Conservation (phyloP, 2,329 filamentous ascomycete species). For the Huntiella omanensis region DNA sequence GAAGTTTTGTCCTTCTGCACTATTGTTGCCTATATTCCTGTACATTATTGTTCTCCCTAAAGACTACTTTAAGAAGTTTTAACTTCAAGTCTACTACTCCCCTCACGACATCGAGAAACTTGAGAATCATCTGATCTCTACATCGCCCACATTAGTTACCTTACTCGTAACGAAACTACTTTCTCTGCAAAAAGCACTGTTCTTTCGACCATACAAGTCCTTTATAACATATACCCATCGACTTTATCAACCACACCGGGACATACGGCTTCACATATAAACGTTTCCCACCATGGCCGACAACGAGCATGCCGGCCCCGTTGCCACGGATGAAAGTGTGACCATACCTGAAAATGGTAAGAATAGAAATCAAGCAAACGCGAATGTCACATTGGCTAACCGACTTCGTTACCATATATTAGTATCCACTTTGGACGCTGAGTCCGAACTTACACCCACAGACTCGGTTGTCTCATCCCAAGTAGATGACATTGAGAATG, state of each 20-base stretch:
- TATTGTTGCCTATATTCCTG: too few relatives aligned
- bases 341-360: background rate
- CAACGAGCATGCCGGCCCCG: background rate
- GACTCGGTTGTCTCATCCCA: background rate
- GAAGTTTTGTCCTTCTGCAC: too few relatives aligned
- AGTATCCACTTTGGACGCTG: background rate
- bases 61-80: too few relatives aligned
- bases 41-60: too few relatives aligned
- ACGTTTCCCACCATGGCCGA: background rate
- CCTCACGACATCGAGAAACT: background rate
- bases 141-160: background rate
- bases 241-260: too few relatives aligned
- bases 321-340: background rate
- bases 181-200: too few relatives aligned
- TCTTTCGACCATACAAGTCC: too few relatives aligned
- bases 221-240: too few relatives aligned
- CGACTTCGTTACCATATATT: conserved; percentile 5
- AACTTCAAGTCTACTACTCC: background rate
- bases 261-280: too few relatives aligned
- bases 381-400: background rate
- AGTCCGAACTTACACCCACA: background rate
- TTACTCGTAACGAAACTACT: background rate
- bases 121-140: background rate
- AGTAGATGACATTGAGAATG: background rate
- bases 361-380: background rate